phyloP scores from a whole-genome alignment of 1,284 basidiomycete genomes.

The Ustilago xerochloae region DNA sequence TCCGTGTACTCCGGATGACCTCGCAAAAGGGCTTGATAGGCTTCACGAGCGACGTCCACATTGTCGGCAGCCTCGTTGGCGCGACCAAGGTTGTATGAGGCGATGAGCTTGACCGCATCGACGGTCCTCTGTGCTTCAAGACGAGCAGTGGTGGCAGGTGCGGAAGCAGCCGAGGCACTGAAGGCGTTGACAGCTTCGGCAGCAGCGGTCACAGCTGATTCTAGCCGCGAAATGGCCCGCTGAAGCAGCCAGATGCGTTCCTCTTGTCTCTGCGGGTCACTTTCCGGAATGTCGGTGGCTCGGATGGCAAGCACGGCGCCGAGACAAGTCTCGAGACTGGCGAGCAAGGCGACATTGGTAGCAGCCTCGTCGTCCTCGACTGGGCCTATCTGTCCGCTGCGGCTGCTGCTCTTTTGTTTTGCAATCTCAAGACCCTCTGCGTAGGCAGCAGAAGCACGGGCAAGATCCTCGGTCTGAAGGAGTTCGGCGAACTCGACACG shows the following conservation, averaged over 20 bases:
- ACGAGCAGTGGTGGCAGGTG: conserved; percentile 29
- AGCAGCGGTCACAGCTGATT: conserved; percentile 39
- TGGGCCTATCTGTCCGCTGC: conserved; percentile 2
- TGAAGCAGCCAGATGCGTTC: conserved; percentile 44
- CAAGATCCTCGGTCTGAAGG: conserved; percentile 53
- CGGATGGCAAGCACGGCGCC: conserved; percentile 56
- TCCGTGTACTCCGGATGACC: conserved; percentile 67
- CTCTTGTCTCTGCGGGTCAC: conserved; percentile 32
- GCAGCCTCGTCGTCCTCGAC: conserved; percentile 32
- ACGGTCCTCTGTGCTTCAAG: conserved; percentile 39
- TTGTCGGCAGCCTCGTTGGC: conserved; percentile 56
- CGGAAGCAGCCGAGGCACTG: conserved; percentile 21
- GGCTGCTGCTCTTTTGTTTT: conserved; percentile 11
- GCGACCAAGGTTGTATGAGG: conserved; percentile 65
- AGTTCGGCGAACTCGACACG: conserved; percentile 59
- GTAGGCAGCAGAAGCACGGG: conserved; percentile 46
- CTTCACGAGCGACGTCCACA: conserved; percentile 54
- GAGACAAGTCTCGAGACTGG: conserved; percentile 52
- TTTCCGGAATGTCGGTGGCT: conserved; percentile 38
- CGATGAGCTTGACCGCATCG: conserved; percentile 57
- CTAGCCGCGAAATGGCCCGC: conserved; percentile 47
- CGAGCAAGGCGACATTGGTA: conserved; percentile 25
- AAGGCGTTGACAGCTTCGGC: conserved; percentile 33
- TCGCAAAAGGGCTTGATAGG: conserved; percentile 58
- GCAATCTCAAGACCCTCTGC: conserved; percentile 45